Base-by-base conservation (phyloP, 2,329 filamentous ascomycete genomes). In the Sclerotinia subarctica region DNA sequence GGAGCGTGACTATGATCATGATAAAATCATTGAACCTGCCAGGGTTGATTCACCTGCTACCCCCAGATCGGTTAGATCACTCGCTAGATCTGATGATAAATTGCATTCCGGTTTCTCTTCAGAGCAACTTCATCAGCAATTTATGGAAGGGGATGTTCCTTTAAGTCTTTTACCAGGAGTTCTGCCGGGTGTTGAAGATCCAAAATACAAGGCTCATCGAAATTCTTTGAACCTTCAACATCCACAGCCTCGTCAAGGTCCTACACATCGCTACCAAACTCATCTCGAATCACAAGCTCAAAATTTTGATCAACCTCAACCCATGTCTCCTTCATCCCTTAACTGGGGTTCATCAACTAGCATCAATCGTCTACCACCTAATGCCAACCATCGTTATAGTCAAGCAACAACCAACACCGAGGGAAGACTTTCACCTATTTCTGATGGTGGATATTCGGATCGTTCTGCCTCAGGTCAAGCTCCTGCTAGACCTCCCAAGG, bases 161-260 rank as follows among this genome's bases (percentile, higher is more conserved):
- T 56, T 32, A n/a, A 75, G 72, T 26, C 65, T 77, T 70, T 74
- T 74, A 7, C 72, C 75, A 24, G 32, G 46, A 38, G 51, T 49
- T 44, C 35, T 67, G 3, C 46, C 42, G 13, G 44, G 46, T 49
- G 75, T 74, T 1, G 89, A 86, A 74, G 90, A 93, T 73, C 90
- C 91, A 58, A 94, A 94, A 78, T 94, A 94, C 78, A 89, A 90
- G 78, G 90, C 90, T 67, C 90, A 94, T 77, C 88, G 91, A 73
- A 92, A 94, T 79, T 93, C 90, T 35, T 78, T 94, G 67, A 92
- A 93, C 74, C 81, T 94, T 51, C 88, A 93, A 76, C 91, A 94
- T 78, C 91, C 91, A 7, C 91, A 94, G 77, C 91, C 91, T 11
- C 83, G 90, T 38, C 88, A 86, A 24, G 91, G 91, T 0, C 88